Conservation (phyloP, 2,329 filamentous ascomycete genomes). For the Tolypocladium cylindrosporum region DNA sequence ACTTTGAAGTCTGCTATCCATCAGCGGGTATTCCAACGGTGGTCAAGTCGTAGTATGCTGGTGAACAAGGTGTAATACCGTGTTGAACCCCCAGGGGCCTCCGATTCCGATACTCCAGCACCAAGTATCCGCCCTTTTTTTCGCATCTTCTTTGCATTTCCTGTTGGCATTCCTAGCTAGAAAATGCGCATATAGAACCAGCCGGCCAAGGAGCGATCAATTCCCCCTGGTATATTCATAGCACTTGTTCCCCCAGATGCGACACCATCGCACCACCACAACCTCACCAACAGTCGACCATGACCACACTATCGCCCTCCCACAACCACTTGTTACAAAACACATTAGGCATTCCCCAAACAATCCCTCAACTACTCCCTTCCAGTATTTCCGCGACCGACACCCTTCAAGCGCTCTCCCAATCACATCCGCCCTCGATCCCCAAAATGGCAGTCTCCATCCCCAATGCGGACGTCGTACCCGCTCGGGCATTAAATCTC, state of each 20-base stretch:
- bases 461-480: constrained; percentile 4
- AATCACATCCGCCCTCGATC: background rate
- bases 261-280: background rate
- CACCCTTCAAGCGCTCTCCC: background rate
- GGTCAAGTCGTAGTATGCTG: background rate
- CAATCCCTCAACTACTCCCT: background rate
- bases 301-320: background rate
- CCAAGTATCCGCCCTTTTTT: background rate
- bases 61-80: background rate
- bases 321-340: background rate
- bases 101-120: background rate
- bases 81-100: background rate
- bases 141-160: no score
- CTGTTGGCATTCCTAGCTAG: no score
- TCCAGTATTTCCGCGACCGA: background rate
- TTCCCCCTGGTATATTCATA: background rate
- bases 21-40: background rate
- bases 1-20: background rate
- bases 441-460: constrained; percentile 8
- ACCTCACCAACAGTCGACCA: background rate
- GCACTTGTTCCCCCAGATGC: background rate
- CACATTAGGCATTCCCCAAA: background rate
- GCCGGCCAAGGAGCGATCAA: background rate
- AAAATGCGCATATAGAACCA: background rate
- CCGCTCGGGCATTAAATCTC: background rate